Evolutionary conservation across 2,329 filamentous ascomycete species (phyloP), one percentile per base, ranked within the genome.

Genomic region (Juglanconis juglandina): DNA sequence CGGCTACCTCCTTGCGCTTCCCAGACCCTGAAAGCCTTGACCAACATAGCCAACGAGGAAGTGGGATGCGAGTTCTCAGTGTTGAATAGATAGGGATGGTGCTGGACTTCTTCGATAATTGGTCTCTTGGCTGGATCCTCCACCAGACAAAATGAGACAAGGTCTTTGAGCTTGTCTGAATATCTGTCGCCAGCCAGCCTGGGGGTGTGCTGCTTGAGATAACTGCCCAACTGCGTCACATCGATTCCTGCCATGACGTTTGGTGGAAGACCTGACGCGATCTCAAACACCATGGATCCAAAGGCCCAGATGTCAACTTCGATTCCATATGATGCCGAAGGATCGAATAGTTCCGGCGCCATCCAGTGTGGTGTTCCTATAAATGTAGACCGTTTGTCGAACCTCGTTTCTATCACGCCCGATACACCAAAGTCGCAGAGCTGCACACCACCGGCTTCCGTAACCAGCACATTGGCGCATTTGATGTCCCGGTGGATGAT

Each of bases 321-420:
- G 13, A 86, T 88, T 61, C 87, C 87, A 69, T 90, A 90, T 5
- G 86, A 85, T 9, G 82, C 79, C 4, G 82, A 78, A 42, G 83
- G 79, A 60, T 88, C 84, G 66, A 90, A 87, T 11, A 94, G 79
- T 68, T 95, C 91, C 0, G 89, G 90, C 0, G 91, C 89, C 90
- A 95, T 93, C 89, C 90, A 95, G 72, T 93, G 87, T 3, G 88
- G 88, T 0, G 91, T 95, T 30, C 91, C 91, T 59, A 94, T 89
- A 53, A 94, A 88, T 1, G 91, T 94, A 4, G 88, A 88, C 56
- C 90, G 81, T 74, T 95, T 95, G 67, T 90, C 87, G 58, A 87
- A 82, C 66, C 90, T 88, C 47, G 82, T 88, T 70, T 93, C 89
- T 59, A 93, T 84, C 51, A 91, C 85, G 49, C 89, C 90, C 35